Evolutionary conservation across 805 yeast genomes (phyloP).

Genomic region (Tanozyma kutaoensis): DNA sequence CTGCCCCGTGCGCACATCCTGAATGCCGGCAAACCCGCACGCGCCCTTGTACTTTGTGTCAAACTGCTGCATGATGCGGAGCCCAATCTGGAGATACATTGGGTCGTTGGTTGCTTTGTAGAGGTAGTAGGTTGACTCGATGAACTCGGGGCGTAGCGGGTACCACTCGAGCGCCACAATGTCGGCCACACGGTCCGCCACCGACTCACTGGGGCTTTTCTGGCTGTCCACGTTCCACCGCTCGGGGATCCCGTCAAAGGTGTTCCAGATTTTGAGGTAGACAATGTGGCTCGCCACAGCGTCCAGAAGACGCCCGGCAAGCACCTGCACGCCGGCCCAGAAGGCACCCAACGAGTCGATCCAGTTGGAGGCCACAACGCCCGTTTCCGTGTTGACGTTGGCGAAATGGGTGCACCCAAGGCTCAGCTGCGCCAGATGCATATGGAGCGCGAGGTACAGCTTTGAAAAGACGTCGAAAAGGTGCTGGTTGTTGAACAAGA

Average conservation of each 20-base stretch:
- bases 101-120: conserved; percentile 83
- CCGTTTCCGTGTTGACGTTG: conserved; percentile 44
- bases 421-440: conserved; percentile 22
- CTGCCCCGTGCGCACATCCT: conserved; percentile 49
- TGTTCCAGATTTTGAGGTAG: conserved; percentile 67
- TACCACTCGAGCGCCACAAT: conserved; percentile 70
- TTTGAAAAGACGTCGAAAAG: conserved; percentile 42
- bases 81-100: conserved; percentile 65
- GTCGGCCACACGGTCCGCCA: conserved; percentile 1
- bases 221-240: conserved; percentile 44
- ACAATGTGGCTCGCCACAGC: conserved; percentile 52
- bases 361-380: conserved; percentile 47
- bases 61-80: conserved; percentile 43
- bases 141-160: conserved; percentile 84
- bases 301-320: conserved; percentile 59
- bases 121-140: conserved; percentile 77
- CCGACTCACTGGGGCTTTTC: conserved; percentile 1
- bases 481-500: conserved; percentile 50
- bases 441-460: conserved; percentile 42
- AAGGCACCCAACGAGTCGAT: conserved; percentile 80
- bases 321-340: conserved; percentile 74
- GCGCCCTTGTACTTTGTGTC: conserved; percentile 35
- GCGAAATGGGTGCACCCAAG: conserved; percentile 27
- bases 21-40: conserved; percentile 77
- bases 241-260: conserved; percentile 76